phyloP scores from a whole-genome alignment of 2,329 filamentous ascomycete species.

The Fusarium ambrosium region DNA sequence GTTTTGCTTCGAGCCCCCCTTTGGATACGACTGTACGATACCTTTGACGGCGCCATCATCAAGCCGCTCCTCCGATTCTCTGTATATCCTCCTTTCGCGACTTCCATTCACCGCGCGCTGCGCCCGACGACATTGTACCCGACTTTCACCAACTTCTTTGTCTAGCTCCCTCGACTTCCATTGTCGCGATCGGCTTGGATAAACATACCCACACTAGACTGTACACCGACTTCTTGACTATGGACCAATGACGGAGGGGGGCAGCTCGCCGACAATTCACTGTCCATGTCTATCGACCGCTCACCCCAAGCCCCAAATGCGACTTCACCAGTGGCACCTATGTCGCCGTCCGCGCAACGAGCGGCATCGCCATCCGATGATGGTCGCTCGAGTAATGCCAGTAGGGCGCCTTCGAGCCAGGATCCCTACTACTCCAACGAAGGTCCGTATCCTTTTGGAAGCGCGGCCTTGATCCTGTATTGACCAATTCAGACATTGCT shows the following conservation, averaged over 20 bases:
- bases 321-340: slow-evolving; percentile 46
- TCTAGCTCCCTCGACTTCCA: neutral
- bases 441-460: slow-evolving; percentile 56
- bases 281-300: slow-evolving; percentile 37
- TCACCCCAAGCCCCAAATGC: slow-evolving; percentile 39
- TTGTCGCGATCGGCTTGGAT: slow-evolving; percentile 14
- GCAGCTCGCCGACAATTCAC: slow-evolving; percentile 48
- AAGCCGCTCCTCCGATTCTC: slow-evolving; percentile 11
- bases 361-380: slow-evolving; percentile 46
- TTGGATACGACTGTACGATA: slow-evolving; percentile 18
- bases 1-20: slow-evolving; percentile 30
- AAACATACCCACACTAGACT: slow-evolving; percentile 19
- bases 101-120: neutral
- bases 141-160: slow-evolving; percentile 3
- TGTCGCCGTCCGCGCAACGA: slow-evolving; percentile 44
- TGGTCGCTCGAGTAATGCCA: slow-evolving; percentile 46
- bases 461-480: neutral
- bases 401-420: slow-evolving; percentile 46
- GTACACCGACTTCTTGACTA: slow-evolving; percentile 43
- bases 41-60: slow-evolving; percentile 3
- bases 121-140: neutral
- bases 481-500: slow-evolving; percentile 75
- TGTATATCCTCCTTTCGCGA: neutral
- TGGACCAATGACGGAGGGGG: slow-evolving; percentile 52
- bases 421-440: slow-evolving; percentile 70